Percentiles rank a stretch among this genome's conserved stretches.
These are phyloP conservation scores for Umbelopsis sp. DNA, from an alignment of 192 early-diverging fungal species.

Conservation along the genomic window DNA sequence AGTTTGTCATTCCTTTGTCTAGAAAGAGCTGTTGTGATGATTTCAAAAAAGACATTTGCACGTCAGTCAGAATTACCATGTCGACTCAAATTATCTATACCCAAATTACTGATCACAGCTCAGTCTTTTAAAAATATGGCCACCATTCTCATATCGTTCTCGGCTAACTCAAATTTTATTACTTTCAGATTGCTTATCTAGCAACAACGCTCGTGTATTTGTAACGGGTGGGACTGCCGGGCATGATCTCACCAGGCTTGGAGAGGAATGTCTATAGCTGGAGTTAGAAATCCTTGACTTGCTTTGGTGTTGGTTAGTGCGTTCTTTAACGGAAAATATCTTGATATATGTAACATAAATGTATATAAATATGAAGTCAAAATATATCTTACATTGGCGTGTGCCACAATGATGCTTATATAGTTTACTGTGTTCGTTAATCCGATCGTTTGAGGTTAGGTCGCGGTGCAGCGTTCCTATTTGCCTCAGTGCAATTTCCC, in stretches of 20 bases:
- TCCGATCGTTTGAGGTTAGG: too few species aligned
- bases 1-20: neutral
- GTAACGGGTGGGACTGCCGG: too few species aligned
- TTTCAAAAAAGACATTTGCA: constrained; percentile 24
- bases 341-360: neutral
- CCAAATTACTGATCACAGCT: constrained; percentile 22
- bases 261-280: too few species aligned
- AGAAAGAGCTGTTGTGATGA: neutral
- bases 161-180: neutral
- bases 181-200: too few species aligned
- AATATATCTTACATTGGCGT: too few species aligned
- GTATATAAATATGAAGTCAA: neutral
- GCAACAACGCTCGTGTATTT: too few species aligned
- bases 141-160: neutral
- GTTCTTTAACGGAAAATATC: neutral
- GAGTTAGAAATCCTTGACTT: too few species aligned
- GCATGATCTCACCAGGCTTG: too few species aligned
- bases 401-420: too few species aligned
- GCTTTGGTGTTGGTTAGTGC: too few species aligned
- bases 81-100: constrained; percentile 14
- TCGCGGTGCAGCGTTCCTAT: too few species aligned
- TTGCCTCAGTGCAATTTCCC: neutral
- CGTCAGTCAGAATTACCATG: constrained; percentile 16
- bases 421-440: too few species aligned
- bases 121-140: neutral